Conservation (phyloP, 345 rosid genomes). For the Trapa bicornis region DNA sequence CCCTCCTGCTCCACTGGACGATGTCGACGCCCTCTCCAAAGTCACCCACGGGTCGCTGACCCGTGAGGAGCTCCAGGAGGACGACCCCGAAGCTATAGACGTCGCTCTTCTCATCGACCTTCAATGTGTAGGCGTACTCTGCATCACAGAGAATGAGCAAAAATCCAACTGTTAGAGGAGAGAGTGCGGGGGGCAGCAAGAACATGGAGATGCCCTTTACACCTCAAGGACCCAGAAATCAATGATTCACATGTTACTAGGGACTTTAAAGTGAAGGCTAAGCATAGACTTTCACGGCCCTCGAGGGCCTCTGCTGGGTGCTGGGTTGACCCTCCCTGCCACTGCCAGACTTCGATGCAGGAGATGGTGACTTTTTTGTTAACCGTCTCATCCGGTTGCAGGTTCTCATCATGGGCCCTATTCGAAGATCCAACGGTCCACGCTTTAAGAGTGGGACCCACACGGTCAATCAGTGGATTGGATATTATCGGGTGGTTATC, state of each 20-base stretch:
- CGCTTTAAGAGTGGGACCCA: neutral
- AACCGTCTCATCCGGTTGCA: neutral
- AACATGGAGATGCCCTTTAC: slow-evolving; percentile 8
- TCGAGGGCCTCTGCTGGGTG: neutral
- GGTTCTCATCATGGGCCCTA: neutral
- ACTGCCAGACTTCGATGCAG: neutral
- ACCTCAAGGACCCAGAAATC: slow-evolving; percentile 6
- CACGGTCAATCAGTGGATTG: neutral
- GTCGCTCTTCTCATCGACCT: slow-evolving; percentile 83
- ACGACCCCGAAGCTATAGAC: slow-evolving; percentile 93
- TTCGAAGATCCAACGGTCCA: neutral
- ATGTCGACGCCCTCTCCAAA: slow-evolving; percentile 81
- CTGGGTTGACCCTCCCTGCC: neutral
- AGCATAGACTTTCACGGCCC: slow-evolving; percentile 3
- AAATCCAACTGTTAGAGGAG: neutral
- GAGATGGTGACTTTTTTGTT: neutral
- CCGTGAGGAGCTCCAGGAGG: slow-evolving; percentile 58
- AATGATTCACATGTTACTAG: neutral
- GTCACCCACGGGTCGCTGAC: slow-evolving; percentile 69
- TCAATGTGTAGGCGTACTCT: slow-evolving; percentile 85
- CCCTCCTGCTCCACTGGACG: slow-evolving; percentile 70
- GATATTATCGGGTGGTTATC: neutral
- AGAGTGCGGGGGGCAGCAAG: neutral
- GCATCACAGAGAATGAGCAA: neutral
- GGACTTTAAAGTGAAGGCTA: neutral